phyloP scores from a whole-genome alignment of 495 filamentous ascomycete species.

The Annulohypoxylon bovei region DNA sequence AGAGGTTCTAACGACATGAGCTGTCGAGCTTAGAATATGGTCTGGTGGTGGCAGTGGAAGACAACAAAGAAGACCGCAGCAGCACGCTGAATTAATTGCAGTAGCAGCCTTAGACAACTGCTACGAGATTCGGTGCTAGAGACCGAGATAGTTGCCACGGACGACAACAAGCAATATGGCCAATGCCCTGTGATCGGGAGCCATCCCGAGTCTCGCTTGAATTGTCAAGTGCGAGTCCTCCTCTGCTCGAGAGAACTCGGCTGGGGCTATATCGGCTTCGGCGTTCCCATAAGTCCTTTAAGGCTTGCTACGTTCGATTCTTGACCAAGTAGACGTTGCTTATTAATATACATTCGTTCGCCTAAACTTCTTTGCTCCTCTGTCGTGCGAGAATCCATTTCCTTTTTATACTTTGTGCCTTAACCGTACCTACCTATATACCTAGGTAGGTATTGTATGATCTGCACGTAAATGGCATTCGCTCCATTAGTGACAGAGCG shows the following conservation, averaged over 20 bases:
- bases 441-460: background rate
- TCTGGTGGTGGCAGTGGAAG: conserved; percentile 21
- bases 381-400: background rate
- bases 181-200: conserved; percentile 5
- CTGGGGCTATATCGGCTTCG: conserved; percentile 5
- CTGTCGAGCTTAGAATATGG: conserved; percentile 17
- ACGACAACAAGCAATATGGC: conserved; percentile 4
- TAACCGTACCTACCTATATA: background rate
- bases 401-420: background rate
- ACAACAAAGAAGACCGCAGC: conserved; percentile 1
- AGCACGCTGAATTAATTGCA: conserved; percentile 2
- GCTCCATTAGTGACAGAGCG: background rate
- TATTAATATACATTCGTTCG: conserved; percentile 40
- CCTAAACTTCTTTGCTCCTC: background rate
- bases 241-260: conserved; percentile 5
- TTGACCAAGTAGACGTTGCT: conserved; percentile 22
- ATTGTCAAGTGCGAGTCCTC: conserved; percentile 1
- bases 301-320: conserved; percentile 26
- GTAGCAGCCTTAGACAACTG: background rate
- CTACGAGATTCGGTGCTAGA: background rate
- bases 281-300: conserved; percentile 12
- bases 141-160: background rate
- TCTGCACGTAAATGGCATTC: no score
- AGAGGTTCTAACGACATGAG: conserved; percentile 17
- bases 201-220: conserved; percentile 3